Evolutionary conservation across 176 grass and related monocot species (phyloP).

Genomic region (Bolboschoenus planiculmis): DNA sequence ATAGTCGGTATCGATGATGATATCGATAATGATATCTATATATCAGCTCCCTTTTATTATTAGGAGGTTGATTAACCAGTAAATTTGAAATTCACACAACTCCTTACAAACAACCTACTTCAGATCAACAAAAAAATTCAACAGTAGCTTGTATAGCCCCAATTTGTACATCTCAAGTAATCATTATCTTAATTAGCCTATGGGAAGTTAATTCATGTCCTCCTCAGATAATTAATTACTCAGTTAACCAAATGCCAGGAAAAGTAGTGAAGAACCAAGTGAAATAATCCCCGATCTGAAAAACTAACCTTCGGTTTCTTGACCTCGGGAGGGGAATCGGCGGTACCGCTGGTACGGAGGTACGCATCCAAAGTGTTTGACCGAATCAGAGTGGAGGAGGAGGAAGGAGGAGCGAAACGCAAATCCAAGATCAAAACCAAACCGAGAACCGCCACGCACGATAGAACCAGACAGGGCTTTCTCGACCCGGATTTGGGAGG

Average conservation of each 20-base stretch:
- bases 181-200: neutral
- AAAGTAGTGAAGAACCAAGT: neutral
- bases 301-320: conserved; percentile 31
- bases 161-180: neutral
- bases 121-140: neutral
- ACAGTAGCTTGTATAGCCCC: neutral
- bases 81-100: neutral
- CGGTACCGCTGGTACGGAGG: conserved; percentile 12
- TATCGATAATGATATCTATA: too few species aligned
- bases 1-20: too few species aligned
- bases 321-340: neutral
- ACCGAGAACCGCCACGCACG: conserved; percentile 48
- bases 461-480: conserved; percentile 49
- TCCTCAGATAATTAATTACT: neutral
- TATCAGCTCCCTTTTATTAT: too few species aligned
- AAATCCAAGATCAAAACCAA: conserved; percentile 63
- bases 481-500: conserved; percentile 28
- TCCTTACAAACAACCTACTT: neutral
- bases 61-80: neutral
- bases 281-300: neutral
- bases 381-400: conserved; percentile 29
- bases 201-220: neutral
- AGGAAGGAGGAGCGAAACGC: conserved; percentile 62
- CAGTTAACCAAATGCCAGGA: neutral
- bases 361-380: conserved; percentile 36